Evolutionary conservation across 2,329 filamentous ascomycete genomes (phyloP).

Genomic region (Phoma sp.): DNA sequence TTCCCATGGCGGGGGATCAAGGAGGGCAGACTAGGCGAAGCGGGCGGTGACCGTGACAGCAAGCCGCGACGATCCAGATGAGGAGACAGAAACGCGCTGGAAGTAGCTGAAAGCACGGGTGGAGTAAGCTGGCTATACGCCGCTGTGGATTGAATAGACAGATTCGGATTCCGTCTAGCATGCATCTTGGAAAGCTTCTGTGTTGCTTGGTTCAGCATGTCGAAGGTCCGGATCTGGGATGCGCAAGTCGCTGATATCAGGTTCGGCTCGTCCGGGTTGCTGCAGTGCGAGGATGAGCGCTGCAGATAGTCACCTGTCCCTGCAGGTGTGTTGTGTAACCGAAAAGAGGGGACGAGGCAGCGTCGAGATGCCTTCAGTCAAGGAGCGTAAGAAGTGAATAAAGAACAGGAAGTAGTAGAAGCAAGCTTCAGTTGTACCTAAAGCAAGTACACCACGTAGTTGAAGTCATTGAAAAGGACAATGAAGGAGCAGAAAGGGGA

Average conservation of each 20-base stretch:
- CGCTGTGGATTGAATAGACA: constrained; percentile 54
- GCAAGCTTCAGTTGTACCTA: constrained; percentile 8
- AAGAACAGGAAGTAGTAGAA: constrained; percentile 31
- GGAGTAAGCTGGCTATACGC: constrained; percentile 46
- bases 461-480: constrained; percentile 28
- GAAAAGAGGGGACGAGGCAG: constrained; percentile 21
- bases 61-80: constrained; percentile 58
- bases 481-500: constrained; percentile 15
- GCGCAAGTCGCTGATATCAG: constrained; percentile 7
- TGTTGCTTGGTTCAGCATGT: constrained; percentile 48
- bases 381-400: constrained; percentile 16
- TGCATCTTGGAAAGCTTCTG: constrained; percentile 52
- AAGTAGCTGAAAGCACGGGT: constrained; percentile 39
- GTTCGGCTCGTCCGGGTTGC: constrained; percentile 10
- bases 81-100: constrained; percentile 47
- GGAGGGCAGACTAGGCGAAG: constrained; percentile 74
- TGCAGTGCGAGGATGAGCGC: constrained; percentile 22
- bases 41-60: constrained; percentile 73
- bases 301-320: constrained; percentile 31
- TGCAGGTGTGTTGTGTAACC: constrained; percentile 32
- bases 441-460: constrained; percentile 4
- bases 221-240: constrained; percentile 19
- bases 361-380: constrained; percentile 21
- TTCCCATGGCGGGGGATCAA: constrained; percentile 71
- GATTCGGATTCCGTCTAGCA: constrained; percentile 56